A percentile compares a stretch with the other conserved stretches of the same genome.
These are phyloP conservation scores for Aspergillus intermedius DNA, from an alignment of 2,329 filamentous ascomycete genomes.

Conservation along the genomic window DNA sequence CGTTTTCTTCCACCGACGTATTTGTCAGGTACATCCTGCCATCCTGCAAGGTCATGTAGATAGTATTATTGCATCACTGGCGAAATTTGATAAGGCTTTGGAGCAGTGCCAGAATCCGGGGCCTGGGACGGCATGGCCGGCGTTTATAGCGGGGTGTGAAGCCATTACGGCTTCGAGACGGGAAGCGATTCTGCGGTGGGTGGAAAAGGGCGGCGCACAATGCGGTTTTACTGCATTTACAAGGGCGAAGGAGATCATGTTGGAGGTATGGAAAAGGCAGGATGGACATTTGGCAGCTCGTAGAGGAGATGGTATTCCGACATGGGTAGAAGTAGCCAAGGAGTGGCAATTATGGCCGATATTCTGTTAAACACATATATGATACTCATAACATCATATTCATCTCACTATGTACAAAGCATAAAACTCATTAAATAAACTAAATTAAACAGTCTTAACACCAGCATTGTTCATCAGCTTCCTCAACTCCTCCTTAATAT, in stretches of 20 bases:
- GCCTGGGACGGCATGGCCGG: slow-evolving; percentile 32
- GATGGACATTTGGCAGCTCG: slow-evolving; percentile 16
- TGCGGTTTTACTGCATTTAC: slow-evolving; percentile 19
- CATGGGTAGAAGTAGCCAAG: slow-evolving; percentile 23
- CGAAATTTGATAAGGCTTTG: slow-evolving; percentile 22
- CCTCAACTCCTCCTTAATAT: slow-evolving; percentile 31
- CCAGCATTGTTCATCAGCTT: slow-evolving; percentile 35
- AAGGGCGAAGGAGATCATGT: slow-evolving; percentile 22
- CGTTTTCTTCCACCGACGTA: slow-evolving; percentile 39
- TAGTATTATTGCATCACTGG: slow-evolving; percentile 26
- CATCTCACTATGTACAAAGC: not conserved
- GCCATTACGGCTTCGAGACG: slow-evolving; percentile 19
- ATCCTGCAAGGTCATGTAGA: slow-evolving; percentile 35
- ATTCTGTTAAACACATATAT: slow-evolving; percentile 16
- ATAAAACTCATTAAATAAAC: not conserved
- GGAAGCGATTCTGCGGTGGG: slow-evolving; percentile 15
- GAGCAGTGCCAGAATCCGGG: slow-evolving; percentile 9
- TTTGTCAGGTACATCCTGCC: slow-evolving; percentile 33
- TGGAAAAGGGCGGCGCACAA: slow-evolving; percentile 19
- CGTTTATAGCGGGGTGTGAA: slow-evolving; percentile 38
- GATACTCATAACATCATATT: not conserved
- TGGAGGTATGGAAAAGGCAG: slow-evolving; percentile 22
- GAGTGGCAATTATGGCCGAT: slow-evolving; percentile 22
- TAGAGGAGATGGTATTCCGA: slow-evolving; percentile 17
- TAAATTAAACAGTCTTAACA: slow-evolving; percentile 22